Evolutionary conservation across 2,329 filamentous ascomycete species (phyloP), one percentile per base, ranked within the genome.

Genomic region (Fusarium liriodendri): DNA sequence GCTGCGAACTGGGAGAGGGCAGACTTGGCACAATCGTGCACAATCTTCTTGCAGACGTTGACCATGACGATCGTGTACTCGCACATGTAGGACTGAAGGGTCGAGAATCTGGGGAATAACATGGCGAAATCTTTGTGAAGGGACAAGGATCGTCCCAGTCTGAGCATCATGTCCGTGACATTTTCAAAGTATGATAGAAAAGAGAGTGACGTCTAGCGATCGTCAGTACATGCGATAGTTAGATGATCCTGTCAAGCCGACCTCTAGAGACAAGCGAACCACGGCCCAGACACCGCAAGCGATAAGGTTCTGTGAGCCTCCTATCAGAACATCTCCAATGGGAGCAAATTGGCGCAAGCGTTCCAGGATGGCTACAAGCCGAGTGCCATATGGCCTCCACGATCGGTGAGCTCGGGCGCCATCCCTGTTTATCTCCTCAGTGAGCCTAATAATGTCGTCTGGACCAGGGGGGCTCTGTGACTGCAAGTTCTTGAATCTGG

Each of bases 401-500:
- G 55, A 59, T 1, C 55, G 55, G 16, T 59, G 55, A 1, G 25
- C 22, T 4, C 35, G 13, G 6, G 55, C 55, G 0, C 55, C 35
- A 40, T 59, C 55, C 16, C 18, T 0, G 6, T 59, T 59, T 1
- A 59, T 40, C 35, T 59, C 55, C 7, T 59, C 55, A 2, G 55
- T 59, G 25, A 59, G 16, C 2, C 37, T 14, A 16, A 59, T 59
- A 4, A 59, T 59, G 4, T 59, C 55, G 11, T 40, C 35, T 7
- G 55, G 2, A 2, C 11, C 8, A 1, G 55, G 55, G 0, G 35
- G 55, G 18, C 22, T 59, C 1, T 59, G 35, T 1, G 55, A 59
- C 18, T 40, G 35, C 13, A 59, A 25, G 9, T 59, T 59, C 35
- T 59, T 59, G 55, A 59, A 59, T 9, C 20, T 59, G 7, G 25